Base-by-base conservation (phyloP, 1,139 yeast species). In the Yamadazyma triangularis region DNA sequence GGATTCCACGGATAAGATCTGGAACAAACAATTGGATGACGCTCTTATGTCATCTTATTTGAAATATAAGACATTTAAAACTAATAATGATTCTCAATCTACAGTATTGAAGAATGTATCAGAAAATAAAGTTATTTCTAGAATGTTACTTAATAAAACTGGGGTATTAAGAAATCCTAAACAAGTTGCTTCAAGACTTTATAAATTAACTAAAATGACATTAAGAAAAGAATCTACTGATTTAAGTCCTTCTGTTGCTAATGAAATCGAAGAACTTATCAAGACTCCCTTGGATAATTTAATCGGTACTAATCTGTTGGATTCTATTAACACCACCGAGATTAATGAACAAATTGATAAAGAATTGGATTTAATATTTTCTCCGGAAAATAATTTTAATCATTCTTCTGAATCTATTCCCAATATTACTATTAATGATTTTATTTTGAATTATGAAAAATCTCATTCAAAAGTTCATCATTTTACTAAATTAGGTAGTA, bases 81-180 rank as follows among this genome's bases (percentile, higher is more conserved):
- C 54, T 15, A 52, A 51, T 31, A 58, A 52, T 26, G 38, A 44
- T n/a, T 38, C 46, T 14, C 48, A 57, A 26, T 42, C 56, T 13
- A 40, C 54, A 2, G 45, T 56, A 12, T 48, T 63, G 34, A 60
- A 60, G 32, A 56, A 53, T 33, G 53, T 64, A 8, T 55, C 70
- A 10, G 71, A 65, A 38, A 66, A 67, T 42, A 66, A 64, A 36
- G 58, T 66, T 4, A 45, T 68, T 32, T 61, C 71, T 8, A 46
- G 70, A 32, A 64, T 68, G 73, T 34, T 68, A 24, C 50, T 50
- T 25, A 60, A 60, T 38, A 63, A 58, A 39, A 57, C 70, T 8
- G 68, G 68, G 2, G 43, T 60, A 1, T 43, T 52, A 29, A 51
- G 71, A 32, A 53, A 68, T 2, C 56, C 70, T 3, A 64, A 64